Evolutionary conservation across 2,329 filamentous ascomycete genomes (phyloP), one percentile per base, ranked within the genome.

Genomic region (Aspergillus floridensis): DNA sequence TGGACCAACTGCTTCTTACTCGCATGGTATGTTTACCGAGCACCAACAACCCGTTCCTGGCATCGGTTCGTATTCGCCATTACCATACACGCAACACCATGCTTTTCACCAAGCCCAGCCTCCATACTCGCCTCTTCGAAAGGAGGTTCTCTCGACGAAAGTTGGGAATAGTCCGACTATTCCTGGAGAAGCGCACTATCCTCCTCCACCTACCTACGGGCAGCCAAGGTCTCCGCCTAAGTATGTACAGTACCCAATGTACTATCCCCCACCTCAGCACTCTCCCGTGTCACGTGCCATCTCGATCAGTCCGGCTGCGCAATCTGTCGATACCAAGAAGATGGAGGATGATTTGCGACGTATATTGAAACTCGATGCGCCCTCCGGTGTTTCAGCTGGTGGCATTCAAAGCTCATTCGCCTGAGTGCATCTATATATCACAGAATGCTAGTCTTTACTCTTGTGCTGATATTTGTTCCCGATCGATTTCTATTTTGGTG

Each of bases 271-370:
- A 3, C 59, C 59, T 55, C 64, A 62, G 24, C 66, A 65, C 51
- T 62, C 64, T 12, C 60, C 64, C 49, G 59, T 67, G 56, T 67
- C 69, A 22, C 69, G 65, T 47, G 29, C 56, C 7, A 50, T 67
- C 55, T 57, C 68, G 3, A 57, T 63, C 3, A 68, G 59, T 57
- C 57, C 70, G 11, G 62, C 69, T n/a, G 64, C 70, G 8, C 68
- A 69, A 48, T 65, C 71, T 26, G 50, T 71, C 26, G 78, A 79
- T 60, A 77, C 76, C 4, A 77, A 77, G 64, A 72, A 76, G 56
- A 78, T 81, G 66, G 79, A 81, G 64, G 79, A 81, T 67, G 78
- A 81, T 68, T 66, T 81, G 56, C 75, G 79, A 31, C 73, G 78
- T 31, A 78, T 81, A 32, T 63, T 81, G 68, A 81, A 81, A 59